phyloP scores from a whole-genome alignment of 345 rosid species.

The Salix exigua region DNA sequence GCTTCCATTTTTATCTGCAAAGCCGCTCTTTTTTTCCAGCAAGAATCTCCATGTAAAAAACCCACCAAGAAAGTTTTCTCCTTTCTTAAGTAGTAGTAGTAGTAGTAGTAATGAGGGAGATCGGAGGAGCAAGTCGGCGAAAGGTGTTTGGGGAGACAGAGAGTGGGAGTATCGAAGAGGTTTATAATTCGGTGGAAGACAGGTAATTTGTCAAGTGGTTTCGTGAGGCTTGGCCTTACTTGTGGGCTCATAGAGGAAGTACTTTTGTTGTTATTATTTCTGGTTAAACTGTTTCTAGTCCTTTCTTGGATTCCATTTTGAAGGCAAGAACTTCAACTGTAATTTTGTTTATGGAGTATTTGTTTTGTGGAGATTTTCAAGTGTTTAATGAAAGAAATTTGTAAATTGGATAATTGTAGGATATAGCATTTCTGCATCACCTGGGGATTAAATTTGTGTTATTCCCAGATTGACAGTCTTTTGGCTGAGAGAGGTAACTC shows the following conservation, averaged over 20 bases:
- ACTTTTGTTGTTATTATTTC: slow-evolving; percentile 72
- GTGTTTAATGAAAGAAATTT: neutral
- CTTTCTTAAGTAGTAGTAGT: no score
- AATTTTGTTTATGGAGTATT: neutral
- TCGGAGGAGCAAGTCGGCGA: slow-evolving; percentile 8
- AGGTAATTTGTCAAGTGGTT: slow-evolving; percentile 87
- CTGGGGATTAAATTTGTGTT: slow-evolving; percentile 75
- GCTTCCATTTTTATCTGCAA: no score
- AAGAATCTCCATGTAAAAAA: no score
- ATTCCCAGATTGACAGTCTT: slow-evolving; percentile 83
- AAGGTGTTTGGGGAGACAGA: slow-evolving; percentile 35
- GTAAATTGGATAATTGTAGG: slow-evolving; percentile 42
- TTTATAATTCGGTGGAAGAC: slow-evolving; percentile 45
- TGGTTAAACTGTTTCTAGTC: slow-evolving; percentile 57
- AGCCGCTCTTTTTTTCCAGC: no score
- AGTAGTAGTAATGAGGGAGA: neutral
- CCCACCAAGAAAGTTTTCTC: no score
- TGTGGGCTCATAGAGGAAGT: slow-evolving; percentile 78
- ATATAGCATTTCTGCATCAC: slow-evolving; percentile 86
- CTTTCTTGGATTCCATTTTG: slow-evolving; percentile 55
- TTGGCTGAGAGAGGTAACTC: slow-evolving; percentile 68
- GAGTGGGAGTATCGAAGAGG: slow-evolving; percentile 18
- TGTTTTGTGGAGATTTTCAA: neutral
- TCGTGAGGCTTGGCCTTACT: slow-evolving; percentile 96
- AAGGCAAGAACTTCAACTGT: slow-evolving; percentile 41